Conservation (phyloP, 1,139 yeast species). For the Meyerozyma smithsonii region DNA sequence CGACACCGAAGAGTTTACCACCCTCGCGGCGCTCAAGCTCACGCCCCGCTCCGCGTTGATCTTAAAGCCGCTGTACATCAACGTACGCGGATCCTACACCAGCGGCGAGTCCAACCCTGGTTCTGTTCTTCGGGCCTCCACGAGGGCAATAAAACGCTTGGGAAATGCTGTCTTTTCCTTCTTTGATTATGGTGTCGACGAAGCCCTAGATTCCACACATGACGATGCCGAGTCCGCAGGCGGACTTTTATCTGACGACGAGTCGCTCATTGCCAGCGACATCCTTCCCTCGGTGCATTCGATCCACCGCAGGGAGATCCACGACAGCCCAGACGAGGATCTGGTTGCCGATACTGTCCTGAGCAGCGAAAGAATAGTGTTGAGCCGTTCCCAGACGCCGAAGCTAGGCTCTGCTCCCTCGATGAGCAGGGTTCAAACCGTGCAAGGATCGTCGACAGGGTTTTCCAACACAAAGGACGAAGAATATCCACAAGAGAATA, state of each 20-base stretch:
- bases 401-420: neutral
- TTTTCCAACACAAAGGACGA: neutral
- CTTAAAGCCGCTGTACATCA: slow-evolving; percentile 49
- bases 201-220: slow-evolving; percentile 3
- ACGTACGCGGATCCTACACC: slow-evolving; percentile 11
- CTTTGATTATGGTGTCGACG: slow-evolving; percentile 39
- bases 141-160: slow-evolving; percentile 14
- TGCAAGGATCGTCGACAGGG: neutral
- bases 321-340: neutral
- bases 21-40: slow-evolving; percentile 46
- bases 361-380: neutral
- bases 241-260: neutral
- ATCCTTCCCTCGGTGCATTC: neutral
- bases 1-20: slow-evolving; percentile 48
- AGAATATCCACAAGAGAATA: neutral
- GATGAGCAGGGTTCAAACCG: neutral
- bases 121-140: slow-evolving; percentile 13
- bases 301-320: neutral
- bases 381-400: neutral
- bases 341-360: neutral
- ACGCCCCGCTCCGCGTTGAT: slow-evolving; percentile 66
- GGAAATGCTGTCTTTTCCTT: slow-evolving; percentile 36
- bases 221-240: neutral
- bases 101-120: slow-evolving; percentile 10
- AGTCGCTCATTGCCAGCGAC: neutral